phyloP scores from a whole-genome alignment of 2,329 filamentous ascomycete species.

The Trichoderma guizhouense region DNA sequence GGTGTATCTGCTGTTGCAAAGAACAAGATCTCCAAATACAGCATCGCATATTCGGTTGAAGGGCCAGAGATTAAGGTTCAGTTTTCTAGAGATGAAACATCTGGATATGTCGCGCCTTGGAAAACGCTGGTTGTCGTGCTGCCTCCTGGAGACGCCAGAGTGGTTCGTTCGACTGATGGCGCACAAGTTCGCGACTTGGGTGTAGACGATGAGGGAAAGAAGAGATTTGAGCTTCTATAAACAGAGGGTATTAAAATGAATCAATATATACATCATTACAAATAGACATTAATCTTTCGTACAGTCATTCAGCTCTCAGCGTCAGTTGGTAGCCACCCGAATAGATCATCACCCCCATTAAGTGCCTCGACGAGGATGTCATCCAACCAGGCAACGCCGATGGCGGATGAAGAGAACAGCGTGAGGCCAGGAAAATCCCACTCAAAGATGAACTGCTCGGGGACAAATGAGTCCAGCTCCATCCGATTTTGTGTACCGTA shows the following conservation, averaged over 20 bases:
- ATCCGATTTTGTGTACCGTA: conserved; percentile 28
- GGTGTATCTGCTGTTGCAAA: conserved; percentile 32
- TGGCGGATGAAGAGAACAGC: conserved; percentile 35
- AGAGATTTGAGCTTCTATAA: conserved; percentile 22
- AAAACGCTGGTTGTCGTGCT: conserved; percentile 32
- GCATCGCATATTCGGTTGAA: conserved; percentile 26
- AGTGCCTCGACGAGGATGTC: conserved; percentile 26
- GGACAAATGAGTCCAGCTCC: conserved; percentile 52
- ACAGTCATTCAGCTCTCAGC: background rate
- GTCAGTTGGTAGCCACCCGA: conserved; percentile 15
- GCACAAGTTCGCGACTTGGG: conserved; percentile 17
- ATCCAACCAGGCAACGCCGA: conserved; percentile 27
- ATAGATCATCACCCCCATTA: conserved; percentile 23
- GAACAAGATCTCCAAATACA: conserved; percentile 35
- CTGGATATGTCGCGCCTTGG: conserved; percentile 36
- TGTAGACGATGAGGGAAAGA: conserved; percentile 24
- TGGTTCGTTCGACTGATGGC: conserved; percentile 18
- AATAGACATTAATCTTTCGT: too few species aligned
- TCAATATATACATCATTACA: background rate
- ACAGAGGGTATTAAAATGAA: background rate
- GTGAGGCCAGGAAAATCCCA: conserved; percentile 55
- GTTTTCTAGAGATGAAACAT: conserved; percentile 31
- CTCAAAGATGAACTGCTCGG: conserved; percentile 54
- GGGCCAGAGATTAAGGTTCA: conserved; percentile 26
- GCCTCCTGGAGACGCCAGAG: conserved; percentile 31